Conservation (phyloP, 805 yeast genomes). For the Groenewaldozyma salmanticensis region DNA sequence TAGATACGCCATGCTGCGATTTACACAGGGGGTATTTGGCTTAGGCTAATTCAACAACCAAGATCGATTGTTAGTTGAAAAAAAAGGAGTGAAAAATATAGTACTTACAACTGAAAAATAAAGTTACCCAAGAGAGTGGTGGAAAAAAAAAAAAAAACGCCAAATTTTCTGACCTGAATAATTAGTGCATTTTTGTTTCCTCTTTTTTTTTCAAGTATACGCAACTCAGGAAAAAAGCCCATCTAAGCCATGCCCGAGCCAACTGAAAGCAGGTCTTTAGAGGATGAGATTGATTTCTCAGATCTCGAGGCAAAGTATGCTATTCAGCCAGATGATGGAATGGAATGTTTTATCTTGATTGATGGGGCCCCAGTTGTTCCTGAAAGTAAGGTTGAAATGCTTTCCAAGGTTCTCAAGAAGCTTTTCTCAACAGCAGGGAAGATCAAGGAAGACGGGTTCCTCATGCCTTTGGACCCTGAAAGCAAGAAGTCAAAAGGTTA, state of each 20-base stretch:
- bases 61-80: too few species aligned
- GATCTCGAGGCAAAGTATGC: constrained; percentile 74
- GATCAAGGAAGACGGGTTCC: constrained; percentile 53
- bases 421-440: constrained; percentile 70
- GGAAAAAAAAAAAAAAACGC: too few species aligned
- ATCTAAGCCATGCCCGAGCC: constrained; percentile 12
- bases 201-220: too few species aligned
- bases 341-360: constrained; percentile 72
- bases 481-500: constrained; percentile 65
- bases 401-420: constrained; percentile 77
- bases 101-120: too few species aligned
- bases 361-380: constrained; percentile 97
- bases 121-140: too few species aligned
- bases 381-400: constrained; percentile 71
- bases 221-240: too few species aligned
- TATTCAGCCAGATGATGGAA: constrained; percentile 48
- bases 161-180: too few species aligned
- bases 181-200: too few species aligned
- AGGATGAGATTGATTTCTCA: constrained; percentile 54
- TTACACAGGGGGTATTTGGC: too few species aligned
- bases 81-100: too few species aligned
- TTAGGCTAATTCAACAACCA: too few species aligned
- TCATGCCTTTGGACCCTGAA: constrained; percentile 65
- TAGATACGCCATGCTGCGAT: too few species aligned
- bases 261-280: constrained; percentile 15